phyloP scores from a whole-genome alignment of 805 yeast genomes.

The Kuraishia capsulata region DNA sequence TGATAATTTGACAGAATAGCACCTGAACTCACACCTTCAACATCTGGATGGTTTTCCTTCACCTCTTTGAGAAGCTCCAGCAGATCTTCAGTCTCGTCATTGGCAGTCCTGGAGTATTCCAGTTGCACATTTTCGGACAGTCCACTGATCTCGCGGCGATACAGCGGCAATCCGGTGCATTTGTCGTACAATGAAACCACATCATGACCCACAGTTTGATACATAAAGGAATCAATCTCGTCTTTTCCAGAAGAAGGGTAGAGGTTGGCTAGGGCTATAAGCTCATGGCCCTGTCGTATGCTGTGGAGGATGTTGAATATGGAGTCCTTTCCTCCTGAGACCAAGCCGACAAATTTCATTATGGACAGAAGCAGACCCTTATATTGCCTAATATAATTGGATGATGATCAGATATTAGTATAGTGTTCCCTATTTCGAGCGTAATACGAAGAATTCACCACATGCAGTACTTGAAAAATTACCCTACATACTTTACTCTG shows the following conservation, averaged over 20 bases:
- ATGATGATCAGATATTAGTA: too few species aligned
- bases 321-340: slow-evolving; percentile 96
- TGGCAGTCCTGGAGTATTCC: slow-evolving; percentile 57
- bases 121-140: slow-evolving; percentile 51
- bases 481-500: too few species aligned
- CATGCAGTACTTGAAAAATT: too few species aligned
- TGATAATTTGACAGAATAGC: slow-evolving; percentile 96
- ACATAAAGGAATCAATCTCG: slow-evolving; percentile 93
- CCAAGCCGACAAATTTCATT: slow-evolving; percentile 88
- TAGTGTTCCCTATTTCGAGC: neutral
- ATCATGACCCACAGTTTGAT: slow-evolving; percentile 93
- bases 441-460: neutral
- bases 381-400: too few species aligned
- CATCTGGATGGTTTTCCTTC: slow-evolving; percentile 48
- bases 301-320: slow-evolving; percentile 86
- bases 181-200: slow-evolving; percentile 54
- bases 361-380: neutral
- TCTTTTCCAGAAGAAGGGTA: slow-evolving; percentile 50
- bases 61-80: slow-evolving; percentile 42
- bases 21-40: slow-evolving; percentile 88
- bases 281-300: slow-evolving; percentile 73
- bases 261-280: slow-evolving; percentile 78
- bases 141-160: slow-evolving; percentile 57
- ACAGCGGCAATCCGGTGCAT: slow-evolving; percentile 76
- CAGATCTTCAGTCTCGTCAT: slow-evolving; percentile 88